These are phyloP conservation scores for Colletotrichum siamense DNA, from an alignment of 2,329 filamentous ascomycete species.

Conservation along the genomic window DNA sequence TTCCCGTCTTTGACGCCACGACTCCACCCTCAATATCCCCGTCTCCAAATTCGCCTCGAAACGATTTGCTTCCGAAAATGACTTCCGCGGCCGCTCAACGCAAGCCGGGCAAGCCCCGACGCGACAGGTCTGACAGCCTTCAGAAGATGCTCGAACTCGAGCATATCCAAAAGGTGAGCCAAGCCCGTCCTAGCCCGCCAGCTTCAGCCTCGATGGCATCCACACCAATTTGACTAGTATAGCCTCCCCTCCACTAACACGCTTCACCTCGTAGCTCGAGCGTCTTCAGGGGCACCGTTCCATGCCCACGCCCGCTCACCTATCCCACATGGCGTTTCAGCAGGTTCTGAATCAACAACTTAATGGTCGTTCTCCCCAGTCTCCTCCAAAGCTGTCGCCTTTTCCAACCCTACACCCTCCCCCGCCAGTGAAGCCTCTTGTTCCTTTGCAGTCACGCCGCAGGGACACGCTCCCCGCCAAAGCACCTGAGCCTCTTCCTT, in stretches of 20 bases:
- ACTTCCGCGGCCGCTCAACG: not conserved
- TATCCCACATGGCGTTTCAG: slow-evolving; percentile 18
- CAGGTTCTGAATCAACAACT: slow-evolving; percentile 16
- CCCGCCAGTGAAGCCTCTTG: slow-evolving; percentile 4
- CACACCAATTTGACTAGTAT: slow-evolving; percentile 8
- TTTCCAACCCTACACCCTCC: slow-evolving; percentile 11
- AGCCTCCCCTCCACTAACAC: slow-evolving; percentile 15
- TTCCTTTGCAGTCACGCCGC: slow-evolving; percentile 17
- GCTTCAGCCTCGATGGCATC: not conserved
- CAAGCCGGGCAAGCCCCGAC: not conserved
- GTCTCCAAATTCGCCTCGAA: not conserved
- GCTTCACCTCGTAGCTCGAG: slow-evolving; percentile 19
- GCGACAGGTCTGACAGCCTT: slow-evolving; percentile 42
- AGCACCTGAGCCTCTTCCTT: not conserved
- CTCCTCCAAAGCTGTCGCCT: slow-evolving; percentile 2
- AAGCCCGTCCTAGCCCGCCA: not conserved
- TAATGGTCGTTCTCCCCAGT: slow-evolving; percentile 1
- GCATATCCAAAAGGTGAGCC: slow-evolving; percentile 59
- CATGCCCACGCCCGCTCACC: slow-evolving; percentile 2
- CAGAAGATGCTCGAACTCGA: slow-evolving; percentile 66
- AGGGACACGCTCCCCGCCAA: slow-evolving; percentile 2
- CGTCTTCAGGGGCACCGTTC: slow-evolving; percentile 21
- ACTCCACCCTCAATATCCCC: not conserved
- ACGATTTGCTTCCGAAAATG: not conserved
- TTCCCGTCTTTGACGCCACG: slow-evolving; percentile 4